Evolutionary conservation across 306 rosid species (phyloP).

Genomic region (Acmispon strigosus): DNA sequence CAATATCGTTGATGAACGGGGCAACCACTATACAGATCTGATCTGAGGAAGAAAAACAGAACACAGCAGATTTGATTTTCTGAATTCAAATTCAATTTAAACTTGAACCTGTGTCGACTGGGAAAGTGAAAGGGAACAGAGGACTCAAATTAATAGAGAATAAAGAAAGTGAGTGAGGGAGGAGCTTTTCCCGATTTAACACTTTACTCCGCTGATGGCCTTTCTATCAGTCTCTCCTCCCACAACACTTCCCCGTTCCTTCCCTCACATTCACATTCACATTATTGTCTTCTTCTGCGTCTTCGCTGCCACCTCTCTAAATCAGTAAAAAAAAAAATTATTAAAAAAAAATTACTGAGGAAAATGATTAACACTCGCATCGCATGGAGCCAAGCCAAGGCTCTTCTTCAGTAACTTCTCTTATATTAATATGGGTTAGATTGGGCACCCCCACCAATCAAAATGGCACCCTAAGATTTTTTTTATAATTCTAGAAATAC

Average conservation of each 20-base stretch:
- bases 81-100: neutral
- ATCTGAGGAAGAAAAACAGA: slow-evolving; percentile 12
- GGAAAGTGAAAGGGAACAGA: neutral
- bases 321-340: neutral
- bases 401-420: no score
- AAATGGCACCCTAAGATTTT: no score
- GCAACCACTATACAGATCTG: slow-evolving; percentile 3
- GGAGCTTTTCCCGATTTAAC: neutral
- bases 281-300: neutral
- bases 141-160: no score
- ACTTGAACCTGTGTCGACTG: neutral
- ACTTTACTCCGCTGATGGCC: neutral
- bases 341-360: no score
- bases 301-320: neutral
- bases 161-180: neutral
- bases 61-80: neutral
- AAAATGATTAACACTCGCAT: no score
- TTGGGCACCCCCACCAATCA: no score
- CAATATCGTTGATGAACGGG: neutral
- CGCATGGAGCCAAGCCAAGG: no score
- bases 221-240: neutral
- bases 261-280: neutral
- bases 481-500: no score
- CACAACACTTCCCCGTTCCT: neutral
- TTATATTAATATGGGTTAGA: no score